phyloP scores from a whole-genome alignment of 768 basidiomycete species.

The Mycena vitilis region DNA sequence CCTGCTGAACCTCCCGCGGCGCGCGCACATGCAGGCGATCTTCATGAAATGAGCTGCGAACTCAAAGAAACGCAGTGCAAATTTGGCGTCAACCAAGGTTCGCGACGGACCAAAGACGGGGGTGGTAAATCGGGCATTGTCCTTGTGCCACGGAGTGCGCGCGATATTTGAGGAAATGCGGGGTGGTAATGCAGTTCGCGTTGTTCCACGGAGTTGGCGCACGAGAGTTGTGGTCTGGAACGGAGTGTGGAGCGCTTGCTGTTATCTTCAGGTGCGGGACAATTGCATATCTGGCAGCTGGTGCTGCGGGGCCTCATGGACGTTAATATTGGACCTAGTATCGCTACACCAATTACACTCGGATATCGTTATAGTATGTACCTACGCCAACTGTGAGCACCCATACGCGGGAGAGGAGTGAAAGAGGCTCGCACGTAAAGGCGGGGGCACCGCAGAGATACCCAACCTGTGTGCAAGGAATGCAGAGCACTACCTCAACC shows the following conservation, averaged over 20 bases:
- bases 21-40: no score
- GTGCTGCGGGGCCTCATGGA: no score
- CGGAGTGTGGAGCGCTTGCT: background rate
- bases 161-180: background rate
- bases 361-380: background rate
- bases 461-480: no score
- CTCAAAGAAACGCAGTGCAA: no score
- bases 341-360: conserved; percentile 16
- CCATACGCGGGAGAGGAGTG: background rate
- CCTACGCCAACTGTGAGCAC: conserved; percentile 1
- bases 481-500: conserved; percentile 10
- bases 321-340: conserved; percentile 5
- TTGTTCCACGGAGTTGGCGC: conserved; percentile 9
- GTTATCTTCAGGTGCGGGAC: background rate
- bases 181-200: conserved; percentile 1
- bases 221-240: background rate
- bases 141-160: background rate
- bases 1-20: no score
- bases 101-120: no score
- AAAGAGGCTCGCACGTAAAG: background rate
- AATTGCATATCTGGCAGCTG: background rate
- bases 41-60: no score
- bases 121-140: background rate
- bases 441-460: no score
- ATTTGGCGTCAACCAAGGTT: no score